Evolutionary conservation across 2,329 filamentous ascomycete genomes (phyloP).

Genomic region (Shiraia sp.): DNA sequence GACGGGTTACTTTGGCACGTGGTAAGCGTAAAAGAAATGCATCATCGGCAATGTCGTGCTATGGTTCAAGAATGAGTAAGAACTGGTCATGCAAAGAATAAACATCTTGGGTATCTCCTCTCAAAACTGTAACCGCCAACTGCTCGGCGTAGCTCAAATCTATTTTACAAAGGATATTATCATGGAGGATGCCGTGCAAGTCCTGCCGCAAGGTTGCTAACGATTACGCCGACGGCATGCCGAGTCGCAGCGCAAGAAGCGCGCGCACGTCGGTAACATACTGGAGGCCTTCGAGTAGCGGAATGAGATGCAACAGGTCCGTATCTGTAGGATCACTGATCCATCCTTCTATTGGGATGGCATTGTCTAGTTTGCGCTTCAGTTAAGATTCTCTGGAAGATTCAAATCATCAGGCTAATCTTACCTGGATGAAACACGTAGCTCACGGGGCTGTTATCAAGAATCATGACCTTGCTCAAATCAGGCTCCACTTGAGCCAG

Average conservation of each 20-base stretch:
- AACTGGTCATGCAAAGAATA: conserved; percentile 11
- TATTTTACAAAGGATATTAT: conserved; percentile 40
- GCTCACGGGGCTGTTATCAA: conserved; percentile 97
- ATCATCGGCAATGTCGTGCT: conserved; percentile 13
- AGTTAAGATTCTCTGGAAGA: conserved; percentile 11
- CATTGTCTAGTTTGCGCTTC: conserved; percentile 72
- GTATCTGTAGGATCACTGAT: conserved; percentile 98
- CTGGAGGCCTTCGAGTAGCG: conserved; percentile 89
- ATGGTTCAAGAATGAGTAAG: conserved; percentile 1
- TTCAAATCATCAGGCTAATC: conserved; percentile 25
- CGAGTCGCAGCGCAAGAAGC: conserved; percentile 82
- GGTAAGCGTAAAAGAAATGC: conserved; percentile 22
- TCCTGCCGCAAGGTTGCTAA: conserved; percentile 15
- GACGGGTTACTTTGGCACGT: conserved; percentile 9
- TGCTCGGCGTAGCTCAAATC: conserved; percentile 26
- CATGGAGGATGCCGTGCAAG: conserved; percentile 20
- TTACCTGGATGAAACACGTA: conserved; percentile 98
- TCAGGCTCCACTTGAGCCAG: conserved; percentile 94
- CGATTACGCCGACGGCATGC: conserved; percentile 60
- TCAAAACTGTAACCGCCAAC: conserved; percentile 30
- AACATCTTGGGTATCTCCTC: conserved; percentile 41
- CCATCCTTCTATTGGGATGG: conserved; percentile 98
- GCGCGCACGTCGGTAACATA: conserved; percentile 96
- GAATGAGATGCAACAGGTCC: conserved; percentile 89
- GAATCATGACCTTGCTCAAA: conserved; percentile 95